Evolutionary conservation across 1,284 basidiomycete species (phyloP).

Genomic region (Ceratobasidium sp.): DNA sequence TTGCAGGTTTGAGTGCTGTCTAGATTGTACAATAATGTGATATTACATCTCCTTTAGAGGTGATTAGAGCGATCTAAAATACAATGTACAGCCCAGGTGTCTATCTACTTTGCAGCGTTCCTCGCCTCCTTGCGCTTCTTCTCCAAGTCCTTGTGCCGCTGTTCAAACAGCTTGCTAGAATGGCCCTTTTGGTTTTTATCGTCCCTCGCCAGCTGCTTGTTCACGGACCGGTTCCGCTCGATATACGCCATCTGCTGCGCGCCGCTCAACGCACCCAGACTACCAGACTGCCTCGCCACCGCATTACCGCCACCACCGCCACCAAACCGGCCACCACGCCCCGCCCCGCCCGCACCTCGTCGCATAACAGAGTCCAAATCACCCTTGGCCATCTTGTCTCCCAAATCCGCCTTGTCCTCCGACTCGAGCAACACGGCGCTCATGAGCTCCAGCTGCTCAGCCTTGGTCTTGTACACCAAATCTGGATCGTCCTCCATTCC

Average conservation of each 20-base stretch:
- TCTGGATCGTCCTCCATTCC: constrained; percentile 89
- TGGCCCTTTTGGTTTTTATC: constrained; percentile 63
- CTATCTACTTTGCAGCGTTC: constrained; percentile 30
- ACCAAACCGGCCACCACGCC: constrained; percentile 53
- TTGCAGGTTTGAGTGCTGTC: not conserved
- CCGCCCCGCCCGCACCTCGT: constrained; percentile 80
- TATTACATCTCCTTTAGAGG: constrained; percentile 4
- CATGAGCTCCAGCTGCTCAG: constrained; percentile 95
- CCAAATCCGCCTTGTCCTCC: constrained; percentile 91
- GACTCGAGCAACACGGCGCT: constrained; percentile 92
- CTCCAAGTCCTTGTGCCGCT: constrained; percentile 78
- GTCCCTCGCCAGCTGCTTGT: constrained; percentile 84
- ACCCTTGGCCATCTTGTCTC: constrained; percentile 76
- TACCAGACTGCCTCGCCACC: constrained; percentile 87
- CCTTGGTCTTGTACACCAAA: constrained; percentile 90
- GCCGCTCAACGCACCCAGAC: constrained; percentile 86
- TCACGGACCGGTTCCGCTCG: constrained; percentile 91
- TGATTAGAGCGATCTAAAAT: constrained; percentile 16
- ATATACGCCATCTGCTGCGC: constrained; percentile 91
- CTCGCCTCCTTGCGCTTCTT: constrained; percentile 63
- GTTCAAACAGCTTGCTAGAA: constrained; percentile 77
- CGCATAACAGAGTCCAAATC: constrained; percentile 46
- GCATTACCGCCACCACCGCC: constrained; percentile 71
- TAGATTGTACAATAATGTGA: constrained; percentile 42
- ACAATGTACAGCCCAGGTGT: not conserved